phyloP scores from a whole-genome alignment of 345 rosid genomes.

The Hirschfeldia incana region DNA sequence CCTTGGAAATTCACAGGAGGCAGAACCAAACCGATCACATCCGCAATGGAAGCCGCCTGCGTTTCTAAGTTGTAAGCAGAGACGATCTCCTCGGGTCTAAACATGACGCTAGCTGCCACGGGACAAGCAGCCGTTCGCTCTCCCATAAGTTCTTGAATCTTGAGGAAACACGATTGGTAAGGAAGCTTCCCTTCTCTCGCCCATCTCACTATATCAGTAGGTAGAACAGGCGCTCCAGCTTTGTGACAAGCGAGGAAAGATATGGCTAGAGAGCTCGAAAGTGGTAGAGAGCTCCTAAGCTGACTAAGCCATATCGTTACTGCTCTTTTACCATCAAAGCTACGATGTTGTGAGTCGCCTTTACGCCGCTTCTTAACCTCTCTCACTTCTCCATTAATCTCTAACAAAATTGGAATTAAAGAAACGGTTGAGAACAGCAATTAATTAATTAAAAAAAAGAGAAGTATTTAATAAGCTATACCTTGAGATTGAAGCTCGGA shows the following conservation, averaged over 20 bases:
- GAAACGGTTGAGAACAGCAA: background rate
- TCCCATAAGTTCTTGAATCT: conserved; percentile 56
- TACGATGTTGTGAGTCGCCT: conserved; percentile 47
- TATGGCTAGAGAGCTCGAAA: conserved; percentile 63
- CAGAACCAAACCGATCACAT: conserved; percentile 59
- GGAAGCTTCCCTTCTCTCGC: conserved; percentile 73
- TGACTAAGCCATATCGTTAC: conserved; percentile 61
- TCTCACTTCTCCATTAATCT: conserved; percentile 19
- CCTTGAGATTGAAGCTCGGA: conserved; percentile 52
- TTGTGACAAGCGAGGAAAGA: conserved; percentile 74
- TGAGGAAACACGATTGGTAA: conserved; percentile 59
- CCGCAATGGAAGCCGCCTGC: conserved; percentile 63
- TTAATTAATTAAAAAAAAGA: too few species aligned
- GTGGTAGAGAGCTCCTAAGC: conserved; percentile 55
- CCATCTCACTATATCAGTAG: conserved; percentile 73
- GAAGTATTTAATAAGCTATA: too few species aligned
- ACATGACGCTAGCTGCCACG: conserved; percentile 59
- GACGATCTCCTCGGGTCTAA: conserved; percentile 53
- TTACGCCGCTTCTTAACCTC: background rate
- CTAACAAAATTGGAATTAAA: background rate
- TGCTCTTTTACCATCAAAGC: conserved; percentile 58
- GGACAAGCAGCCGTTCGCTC: conserved; percentile 59
- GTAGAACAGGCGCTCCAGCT: conserved; percentile 65
- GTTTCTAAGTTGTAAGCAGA: conserved; percentile 61
- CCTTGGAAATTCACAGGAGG: conserved; percentile 73